Conservation (phyloP, 768 basidiomycete genomes). For the Mycena alexandri region DNA sequence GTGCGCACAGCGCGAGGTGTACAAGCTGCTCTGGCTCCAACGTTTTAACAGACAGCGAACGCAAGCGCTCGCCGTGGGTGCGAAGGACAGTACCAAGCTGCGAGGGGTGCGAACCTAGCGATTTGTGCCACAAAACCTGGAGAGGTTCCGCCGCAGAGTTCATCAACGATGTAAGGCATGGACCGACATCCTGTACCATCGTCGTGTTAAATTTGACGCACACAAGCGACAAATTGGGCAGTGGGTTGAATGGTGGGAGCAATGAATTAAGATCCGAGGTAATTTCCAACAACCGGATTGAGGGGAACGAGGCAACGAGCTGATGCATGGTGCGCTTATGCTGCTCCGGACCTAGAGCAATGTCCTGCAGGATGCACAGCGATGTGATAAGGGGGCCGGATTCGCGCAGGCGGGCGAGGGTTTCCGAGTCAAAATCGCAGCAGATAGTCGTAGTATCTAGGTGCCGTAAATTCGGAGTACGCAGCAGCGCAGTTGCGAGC, state of each 20-base stretch:
- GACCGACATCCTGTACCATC: slow-evolving; percentile 16
- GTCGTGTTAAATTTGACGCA: slow-evolving; percentile 22
- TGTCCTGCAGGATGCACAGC: slow-evolving; percentile 29
- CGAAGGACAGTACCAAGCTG: slow-evolving; percentile 2
- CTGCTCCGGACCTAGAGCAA: slow-evolving; percentile 5
- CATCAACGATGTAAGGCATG: slow-evolving; percentile 31
- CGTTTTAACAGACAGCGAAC: slow-evolving; percentile 23
- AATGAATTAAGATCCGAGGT: neutral
- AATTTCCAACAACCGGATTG: slow-evolving; percentile 32
- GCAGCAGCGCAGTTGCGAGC: slow-evolving; percentile 32
- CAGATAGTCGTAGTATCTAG: slow-evolving; percentile 32
- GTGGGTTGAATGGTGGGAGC: slow-evolving; percentile 27
- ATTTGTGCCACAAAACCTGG: slow-evolving; percentile 30
- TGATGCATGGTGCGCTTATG: slow-evolving; percentile 26
- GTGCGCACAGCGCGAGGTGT: slow-evolving; percentile 3
- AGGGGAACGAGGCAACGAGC: slow-evolving; percentile 27
- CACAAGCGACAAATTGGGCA: slow-evolving; percentile 18
- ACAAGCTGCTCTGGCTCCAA: neutral
- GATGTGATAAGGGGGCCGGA: slow-evolving; percentile 23
- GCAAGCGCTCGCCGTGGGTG: slow-evolving; percentile 20
- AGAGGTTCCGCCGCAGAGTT: neutral
- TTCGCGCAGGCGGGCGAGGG: slow-evolving; percentile 11
- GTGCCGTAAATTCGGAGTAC: slow-evolving; percentile 33
- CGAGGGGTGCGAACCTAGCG: slow-evolving; percentile 4
- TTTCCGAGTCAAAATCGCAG: slow-evolving; percentile 22